A percentile compares a stretch with the other conserved stretches of the same genome.
Evolutionary conservation across 208 protist species (phyloP).

Genomic region (Crithidia bombi): DNA sequence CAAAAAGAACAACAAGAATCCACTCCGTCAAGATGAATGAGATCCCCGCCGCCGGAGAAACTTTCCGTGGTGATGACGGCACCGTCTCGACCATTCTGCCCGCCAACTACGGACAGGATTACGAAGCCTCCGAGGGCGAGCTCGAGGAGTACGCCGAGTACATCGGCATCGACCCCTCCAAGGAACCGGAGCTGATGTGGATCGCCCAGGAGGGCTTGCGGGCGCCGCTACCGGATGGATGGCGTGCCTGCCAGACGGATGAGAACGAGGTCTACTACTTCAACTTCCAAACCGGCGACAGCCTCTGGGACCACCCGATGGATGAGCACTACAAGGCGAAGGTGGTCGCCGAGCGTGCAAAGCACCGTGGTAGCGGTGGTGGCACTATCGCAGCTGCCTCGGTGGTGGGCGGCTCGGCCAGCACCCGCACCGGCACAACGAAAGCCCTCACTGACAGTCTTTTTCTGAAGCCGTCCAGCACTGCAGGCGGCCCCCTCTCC

Average conservation of each 20-base stretch:
- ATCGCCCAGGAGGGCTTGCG: conserved; percentile 92
- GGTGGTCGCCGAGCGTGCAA: conserved; percentile 56
- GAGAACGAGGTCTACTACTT: conserved; percentile 96
- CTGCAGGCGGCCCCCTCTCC: neutral
- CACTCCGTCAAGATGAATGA: conserved; percentile 24
- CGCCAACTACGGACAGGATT: conserved; percentile 86
- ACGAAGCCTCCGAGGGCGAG: conserved; percentile 88
- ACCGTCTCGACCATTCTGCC: conserved; percentile 89
- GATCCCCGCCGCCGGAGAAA: conserved; percentile 68
- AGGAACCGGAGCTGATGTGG: conserved; percentile 87
- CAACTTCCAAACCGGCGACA: conserved; percentile 92
- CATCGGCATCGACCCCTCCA: conserved; percentile 88
- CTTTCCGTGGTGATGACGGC: conserved; percentile 80
- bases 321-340: conserved; percentile 90
- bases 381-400: neutral
- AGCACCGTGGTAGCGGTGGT: conserved; percentile 20
- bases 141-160: conserved; percentile 93
- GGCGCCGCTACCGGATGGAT: conserved; percentile 89
- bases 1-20: neutral
- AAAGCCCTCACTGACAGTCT: conserved; percentile 51
- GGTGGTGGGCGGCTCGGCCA: neutral
- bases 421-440: conserved; percentile 21
- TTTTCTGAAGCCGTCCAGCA: conserved; percentile 21
- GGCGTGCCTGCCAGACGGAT: conserved; percentile 91
- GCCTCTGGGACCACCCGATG: conserved; percentile 94